phyloP scores from a whole-genome alignment of 2,329 filamentous ascomycete genomes.

The Ophiostoma sp. region DNA sequence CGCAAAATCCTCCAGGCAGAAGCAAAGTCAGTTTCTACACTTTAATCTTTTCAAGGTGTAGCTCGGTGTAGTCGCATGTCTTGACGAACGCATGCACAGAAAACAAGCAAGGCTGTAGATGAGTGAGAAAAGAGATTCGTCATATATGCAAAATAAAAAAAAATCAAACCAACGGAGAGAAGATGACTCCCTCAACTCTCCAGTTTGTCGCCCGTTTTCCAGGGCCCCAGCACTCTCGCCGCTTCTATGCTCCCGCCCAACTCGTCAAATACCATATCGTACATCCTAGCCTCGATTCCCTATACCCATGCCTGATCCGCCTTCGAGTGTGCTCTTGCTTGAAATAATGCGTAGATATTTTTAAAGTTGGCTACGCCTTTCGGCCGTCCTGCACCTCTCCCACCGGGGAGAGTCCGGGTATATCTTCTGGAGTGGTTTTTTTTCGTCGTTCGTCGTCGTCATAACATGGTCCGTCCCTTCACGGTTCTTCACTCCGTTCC shows the following conservation, averaged over 20 bases:
- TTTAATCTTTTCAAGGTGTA: neutral
- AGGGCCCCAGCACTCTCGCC: neutral
- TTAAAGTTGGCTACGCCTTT: neutral
- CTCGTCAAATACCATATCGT: constrained; percentile 9
- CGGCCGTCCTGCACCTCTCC: neutral
- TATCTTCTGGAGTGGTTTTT: neutral
- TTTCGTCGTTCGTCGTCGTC: constrained; percentile 4
- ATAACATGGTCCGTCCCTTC: neutral
- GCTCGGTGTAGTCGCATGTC: neutral
- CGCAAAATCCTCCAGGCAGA: neutral
- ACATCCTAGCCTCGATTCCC: neutral
- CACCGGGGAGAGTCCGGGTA: neutral
- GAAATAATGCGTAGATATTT: neutral
- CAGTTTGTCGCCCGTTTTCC: neutral
- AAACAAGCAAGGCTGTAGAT: neutral
- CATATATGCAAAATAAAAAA: neutral
- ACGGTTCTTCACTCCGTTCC: neutral
- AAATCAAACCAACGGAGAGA: constrained; percentile 2
- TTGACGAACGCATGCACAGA: neutral
- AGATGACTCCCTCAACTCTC: neutral
- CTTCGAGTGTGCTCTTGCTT: too few species aligned
- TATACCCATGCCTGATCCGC: neutral
- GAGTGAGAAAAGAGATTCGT: constrained; percentile 13
- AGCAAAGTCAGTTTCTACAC: neutral
- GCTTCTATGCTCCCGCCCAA: neutral